phyloP scores from a whole-genome alignment of 2,329 filamentous ascomycete genomes.

The Chaetothyriales sp. region DNA sequence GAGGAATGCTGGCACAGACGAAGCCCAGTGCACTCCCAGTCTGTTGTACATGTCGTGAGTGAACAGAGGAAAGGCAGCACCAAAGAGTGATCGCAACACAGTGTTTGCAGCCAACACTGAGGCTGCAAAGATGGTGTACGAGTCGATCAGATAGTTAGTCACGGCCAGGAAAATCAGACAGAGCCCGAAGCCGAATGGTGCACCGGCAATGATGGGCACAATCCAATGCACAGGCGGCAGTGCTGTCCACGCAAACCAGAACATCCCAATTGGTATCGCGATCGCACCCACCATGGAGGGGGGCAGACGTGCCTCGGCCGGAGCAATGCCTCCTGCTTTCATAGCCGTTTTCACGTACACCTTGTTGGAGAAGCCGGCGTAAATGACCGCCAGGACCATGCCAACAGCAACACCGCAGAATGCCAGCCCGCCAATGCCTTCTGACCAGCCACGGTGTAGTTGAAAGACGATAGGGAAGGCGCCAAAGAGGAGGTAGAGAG shows the following conservation, averaged over 20 bases:
- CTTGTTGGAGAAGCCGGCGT: slow-evolving; percentile 41
- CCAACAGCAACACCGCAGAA: slow-evolving; percentile 57
- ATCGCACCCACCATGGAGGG: slow-evolving; percentile 47
- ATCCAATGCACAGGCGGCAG: slow-evolving; percentile 42
- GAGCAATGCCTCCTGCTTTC: slow-evolving; percentile 39
- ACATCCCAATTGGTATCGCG: slow-evolving; percentile 47
- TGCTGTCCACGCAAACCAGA: slow-evolving; percentile 57
- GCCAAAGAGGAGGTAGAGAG: slow-evolving; percentile 43
- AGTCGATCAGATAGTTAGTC: slow-evolving; percentile 43
- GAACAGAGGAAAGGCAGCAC: slow-evolving; percentile 68
- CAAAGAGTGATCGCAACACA: slow-evolving; percentile 62
- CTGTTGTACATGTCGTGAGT: slow-evolving; percentile 34
- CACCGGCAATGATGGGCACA: slow-evolving; percentile 33
- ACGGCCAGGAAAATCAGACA: slow-evolving; percentile 24
- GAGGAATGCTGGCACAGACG: slow-evolving; percentile 57
- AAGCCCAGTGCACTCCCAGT: slow-evolving; percentile 62
- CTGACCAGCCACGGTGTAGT: slow-evolving; percentile 41
- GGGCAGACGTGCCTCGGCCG: slow-evolving; percentile 51
- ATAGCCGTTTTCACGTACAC: slow-evolving; percentile 35
- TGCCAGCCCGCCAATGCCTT: slow-evolving; percentile 46
- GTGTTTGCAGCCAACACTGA: slow-evolving; percentile 64
- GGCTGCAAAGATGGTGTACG: slow-evolving; percentile 60
- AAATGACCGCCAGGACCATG: slow-evolving; percentile 44
- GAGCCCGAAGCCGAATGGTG: slow-evolving; percentile 44
- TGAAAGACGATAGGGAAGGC: slow-evolving; percentile 54